Base-by-base conservation (phyloP, 2,329 filamentous ascomycete species). In the Arthrobotrys sphaeroides region DNA sequence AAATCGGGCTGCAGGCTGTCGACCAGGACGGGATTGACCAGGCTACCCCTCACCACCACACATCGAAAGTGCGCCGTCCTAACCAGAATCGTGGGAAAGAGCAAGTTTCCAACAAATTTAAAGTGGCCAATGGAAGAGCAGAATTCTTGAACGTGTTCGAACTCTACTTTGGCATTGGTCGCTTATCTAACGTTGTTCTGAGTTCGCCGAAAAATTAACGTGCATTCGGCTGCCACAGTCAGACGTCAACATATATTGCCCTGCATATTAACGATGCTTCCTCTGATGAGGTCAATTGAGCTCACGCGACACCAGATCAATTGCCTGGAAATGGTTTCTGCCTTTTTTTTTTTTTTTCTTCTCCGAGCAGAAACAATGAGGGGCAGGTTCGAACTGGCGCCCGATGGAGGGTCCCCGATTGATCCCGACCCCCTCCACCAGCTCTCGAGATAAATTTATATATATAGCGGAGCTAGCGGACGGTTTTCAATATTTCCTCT, bases 381-480 rank as follows among this genome's bases (percentile, higher is more conserved):
- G 28, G 51, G 49, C 31, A 43, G n/a, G 31, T n/a, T 42, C 47
- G 33, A 28, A 45, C 12, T 33, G 26, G 51, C 42, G 42, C 10
- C 43, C 22, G n/a, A 33, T 45, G 40, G 61, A 16, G 61, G 22
- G 18, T 6, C 31, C 3, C 9, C 33, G 5, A n/a, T 33, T 60
- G n/a, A n/a, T n/a, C 5, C 43, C 6, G 16, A 7, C 31, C 31
- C 12, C 36, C 40, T 43, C n/a, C n/a, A n/a, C n/a, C n/a, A n/a
- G n/a, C n/a, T n/a, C 16, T 40, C 31, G 33, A 38, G 42, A 13
- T 38, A 40, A 45, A 55, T 55, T 55, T 42, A 57, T 59, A 42
- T 75, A 75, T 75, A 75, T 69, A 75, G 36, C 51, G 45, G 57
- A 43, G 64, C 45, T 69, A 64, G 64, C 72, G 64, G 72, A 65